Evolutionary conservation across 75 land plant genomes (phyloP), one percentile per base, ranked within the genome.

Genomic region (Selaginella tamariscina): DNA sequence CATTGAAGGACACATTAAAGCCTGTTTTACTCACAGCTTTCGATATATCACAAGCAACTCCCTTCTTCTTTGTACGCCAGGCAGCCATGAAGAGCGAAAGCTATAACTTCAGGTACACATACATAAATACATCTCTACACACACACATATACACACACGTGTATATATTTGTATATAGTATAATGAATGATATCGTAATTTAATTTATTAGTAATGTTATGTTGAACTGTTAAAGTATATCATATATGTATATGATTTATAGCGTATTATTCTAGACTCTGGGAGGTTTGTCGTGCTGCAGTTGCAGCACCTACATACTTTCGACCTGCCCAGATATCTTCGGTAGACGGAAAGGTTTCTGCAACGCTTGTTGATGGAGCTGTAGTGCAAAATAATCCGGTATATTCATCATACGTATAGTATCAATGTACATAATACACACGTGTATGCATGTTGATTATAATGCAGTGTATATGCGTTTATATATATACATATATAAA

Each of bases 261-360:
- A 8, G 18, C 28, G 27, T 62, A 26, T 1, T 27, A 32, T 69
- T 27, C 21, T 29, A 73, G 74, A 20, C 70, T 73, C 13, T 74
- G 76, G 76, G 76, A 74, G 49, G 65, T 70, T 23, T 69, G 71
- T 30, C 76, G 76, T 31, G 76, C 72, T 23, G 68, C 72, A 8
- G 73, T 68, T 22, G 76, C 76, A 59, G 76, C 76, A 44, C 76
- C 76, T 20, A 74, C 76, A 30, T 74, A 69, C 72, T 74, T 74
- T 60, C 65, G 60, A 24, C 76, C 76, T 32, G 76, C 76, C 0
- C 29, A 56, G 13, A 65, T 74, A 26, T 33, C 76, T 32, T 74
- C 76, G 21, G 55, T 69, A 8, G 76, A 74, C 68, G 76, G 76
- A 23, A 56, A 32, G 30, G 54, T 68, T 56, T 30, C 29, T 57